Percentiles rank a stretch among this genome's conserved stretches.
phyloP scores from a whole-genome alignment of 495 filamentous ascomycete genomes.

The Amphirosellinia nigrospora region DNA sequence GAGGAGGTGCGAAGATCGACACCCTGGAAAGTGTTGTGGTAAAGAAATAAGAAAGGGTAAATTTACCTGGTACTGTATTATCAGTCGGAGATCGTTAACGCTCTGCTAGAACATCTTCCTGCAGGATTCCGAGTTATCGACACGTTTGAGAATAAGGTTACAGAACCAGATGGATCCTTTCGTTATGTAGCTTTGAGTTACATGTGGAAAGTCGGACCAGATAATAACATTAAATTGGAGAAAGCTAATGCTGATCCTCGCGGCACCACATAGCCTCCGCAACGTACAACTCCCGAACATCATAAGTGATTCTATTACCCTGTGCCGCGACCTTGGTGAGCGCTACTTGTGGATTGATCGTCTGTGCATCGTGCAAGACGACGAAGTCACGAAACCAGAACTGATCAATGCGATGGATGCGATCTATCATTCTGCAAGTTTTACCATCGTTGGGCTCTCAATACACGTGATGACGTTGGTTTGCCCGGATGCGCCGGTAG shows the following conservation, averaged over 20 bases:
- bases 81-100: background rate
- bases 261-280: constrained; percentile 12
- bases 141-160: background rate
- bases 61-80: background rate
- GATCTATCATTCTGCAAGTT: constrained; percentile 32
- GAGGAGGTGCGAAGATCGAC: constrained; percentile 1
- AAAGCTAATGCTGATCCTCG: constrained; percentile 21
- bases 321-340: constrained; percentile 34
- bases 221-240: constrained; percentile 20
- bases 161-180: constrained; percentile 22
- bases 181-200: constrained; percentile 33
- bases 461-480: constrained; percentile 2
- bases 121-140: background rate
- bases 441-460: constrained; percentile 29
- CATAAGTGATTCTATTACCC: constrained; percentile 35
- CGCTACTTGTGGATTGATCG: constrained; percentile 48
- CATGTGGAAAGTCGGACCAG: constrained; percentile 30
- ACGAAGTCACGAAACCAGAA: constrained; percentile 32
- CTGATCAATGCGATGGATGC: constrained; percentile 35
- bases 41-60: background rate
- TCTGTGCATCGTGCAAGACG: constrained; percentile 47
- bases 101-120: background rate
- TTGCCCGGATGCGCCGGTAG: background rate
- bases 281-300: constrained; percentile 28
- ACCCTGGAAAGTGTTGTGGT: background rate